phyloP scores from a whole-genome alignment of 768 basidiomycete species.

The Clathrus columnatus region DNA sequence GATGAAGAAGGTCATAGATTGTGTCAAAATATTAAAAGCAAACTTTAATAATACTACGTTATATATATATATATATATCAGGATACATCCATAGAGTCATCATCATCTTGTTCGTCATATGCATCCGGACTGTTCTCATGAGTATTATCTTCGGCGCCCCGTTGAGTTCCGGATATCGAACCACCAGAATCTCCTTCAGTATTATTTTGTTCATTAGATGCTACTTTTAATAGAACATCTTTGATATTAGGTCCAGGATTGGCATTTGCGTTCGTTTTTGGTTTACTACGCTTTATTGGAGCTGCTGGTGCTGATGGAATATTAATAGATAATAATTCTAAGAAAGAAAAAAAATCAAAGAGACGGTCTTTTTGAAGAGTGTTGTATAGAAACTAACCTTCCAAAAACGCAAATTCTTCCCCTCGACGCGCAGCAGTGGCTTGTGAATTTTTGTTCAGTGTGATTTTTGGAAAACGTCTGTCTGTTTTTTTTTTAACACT shows the following conservation, averaged over 20 bases:
- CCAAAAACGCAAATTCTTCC: constrained; percentile 72
- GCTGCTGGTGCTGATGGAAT: neutral
- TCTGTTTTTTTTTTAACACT: constrained; percentile 17
- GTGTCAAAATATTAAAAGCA: neutral
- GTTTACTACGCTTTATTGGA: neutral
- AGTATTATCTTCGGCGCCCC: neutral
- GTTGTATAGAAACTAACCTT: constrained; percentile 38
- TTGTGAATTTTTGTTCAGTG: constrained; percentile 20
- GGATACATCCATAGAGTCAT: neutral
- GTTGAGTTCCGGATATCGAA: neutral
- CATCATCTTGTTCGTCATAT: neutral
- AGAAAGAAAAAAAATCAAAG: neutral
- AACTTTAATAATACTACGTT: neutral
- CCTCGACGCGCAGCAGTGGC: constrained; percentile 54
- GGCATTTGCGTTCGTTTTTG: neutral
- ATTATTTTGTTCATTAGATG: neutral
- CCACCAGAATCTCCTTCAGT: neutral
- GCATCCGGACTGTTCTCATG: neutral
- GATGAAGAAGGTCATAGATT: neutral
- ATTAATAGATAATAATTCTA: constrained; percentile 4
- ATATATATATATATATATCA: neutral
- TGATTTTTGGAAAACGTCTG: neutral
- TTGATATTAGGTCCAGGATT: neutral
- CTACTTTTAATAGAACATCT: constrained; percentile 3
- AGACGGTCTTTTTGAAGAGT: neutral